Conservation (phyloP, 1,284 basidiomycete genomes). For the Cutaneotrichosporon sp. region DNA sequence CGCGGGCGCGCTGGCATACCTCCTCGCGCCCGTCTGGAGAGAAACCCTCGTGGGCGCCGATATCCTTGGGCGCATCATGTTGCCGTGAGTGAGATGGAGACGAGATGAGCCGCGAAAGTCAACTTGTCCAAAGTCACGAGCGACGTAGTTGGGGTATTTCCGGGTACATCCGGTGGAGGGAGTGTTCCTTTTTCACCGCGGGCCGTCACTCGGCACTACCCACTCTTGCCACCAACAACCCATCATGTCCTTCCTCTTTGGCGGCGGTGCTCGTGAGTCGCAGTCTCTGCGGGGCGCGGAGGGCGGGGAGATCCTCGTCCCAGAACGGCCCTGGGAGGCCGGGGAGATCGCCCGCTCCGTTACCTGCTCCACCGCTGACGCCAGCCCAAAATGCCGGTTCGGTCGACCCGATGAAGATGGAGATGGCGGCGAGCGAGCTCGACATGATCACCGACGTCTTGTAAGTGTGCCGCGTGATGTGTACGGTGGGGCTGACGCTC, state of each 20-base stretch:
- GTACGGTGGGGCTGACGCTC: neutral
- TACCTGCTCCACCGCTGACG: no score
- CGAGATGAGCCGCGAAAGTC: neutral
- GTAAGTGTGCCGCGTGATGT: conserved; percentile 33
- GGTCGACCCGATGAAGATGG: conserved; percentile 52
- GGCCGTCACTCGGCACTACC: conserved; percentile 1
- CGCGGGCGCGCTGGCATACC: neutral
- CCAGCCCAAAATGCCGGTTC: conserved; percentile 31
- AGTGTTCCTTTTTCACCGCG: neutral
- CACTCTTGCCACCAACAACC: neutral
- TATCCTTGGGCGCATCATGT: conserved; percentile 11
- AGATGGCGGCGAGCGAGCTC: conserved; percentile 55
- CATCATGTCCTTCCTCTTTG: conserved; percentile 36
- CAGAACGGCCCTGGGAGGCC: no score
- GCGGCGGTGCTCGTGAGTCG: conserved; percentile 31
- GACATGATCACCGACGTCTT: conserved; percentile 56
- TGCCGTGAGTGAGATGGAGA: neutral
- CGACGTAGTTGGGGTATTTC: neutral
- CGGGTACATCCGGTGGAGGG: neutral
- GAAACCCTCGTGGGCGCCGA: neutral
- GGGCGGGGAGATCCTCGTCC: no score
- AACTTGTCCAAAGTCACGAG: neutral
- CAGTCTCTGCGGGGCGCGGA: no score
- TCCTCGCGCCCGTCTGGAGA: neutral
- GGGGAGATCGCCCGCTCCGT: neutral